phyloP scores from a whole-genome alignment of 108 stramenopile genomes.

The Licmophora abbreviata region DNA sequence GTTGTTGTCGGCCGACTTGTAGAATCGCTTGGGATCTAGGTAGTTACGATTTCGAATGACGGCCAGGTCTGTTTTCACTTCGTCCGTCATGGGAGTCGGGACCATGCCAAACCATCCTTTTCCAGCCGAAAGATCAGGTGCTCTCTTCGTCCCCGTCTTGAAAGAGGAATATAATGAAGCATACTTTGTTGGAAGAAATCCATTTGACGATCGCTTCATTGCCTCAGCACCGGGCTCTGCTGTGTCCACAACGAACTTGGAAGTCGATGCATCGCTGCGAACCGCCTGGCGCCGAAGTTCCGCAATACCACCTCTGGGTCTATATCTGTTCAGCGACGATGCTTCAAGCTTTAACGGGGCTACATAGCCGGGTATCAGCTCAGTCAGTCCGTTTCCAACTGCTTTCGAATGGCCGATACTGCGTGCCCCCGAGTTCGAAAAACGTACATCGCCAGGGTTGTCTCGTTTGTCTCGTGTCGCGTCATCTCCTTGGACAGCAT shows the following conservation, averaged over 20 bases:
- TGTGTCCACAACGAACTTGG: conserved; percentile 14
- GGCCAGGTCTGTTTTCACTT: conserved; percentile 55
- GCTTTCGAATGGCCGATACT: too few species aligned
- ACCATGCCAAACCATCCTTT: conserved; percentile 72
- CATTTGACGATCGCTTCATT: conserved; percentile 14
- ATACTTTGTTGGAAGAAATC: conserved; percentile 7
- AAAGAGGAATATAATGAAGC: conserved; percentile 23
- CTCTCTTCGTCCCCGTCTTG: conserved; percentile 31
- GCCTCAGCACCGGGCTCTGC: conserved; percentile 13
- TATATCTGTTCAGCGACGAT: conserved; percentile 25
- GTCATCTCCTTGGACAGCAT: too few species aligned
- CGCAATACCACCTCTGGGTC: conserved; percentile 19
- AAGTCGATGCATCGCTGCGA: conserved; percentile 25
- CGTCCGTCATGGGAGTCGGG: conserved; percentile 45
- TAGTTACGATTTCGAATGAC: conserved; percentile 86
- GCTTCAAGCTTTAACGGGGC: conserved; percentile 59
- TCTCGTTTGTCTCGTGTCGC: too few species aligned
- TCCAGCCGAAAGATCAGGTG: conserved; percentile 45
- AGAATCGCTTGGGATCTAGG: conserved; percentile 93
- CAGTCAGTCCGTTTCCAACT: conserved; percentile 54
- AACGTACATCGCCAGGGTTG: too few species aligned
- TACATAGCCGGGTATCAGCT: conserved; percentile 72
- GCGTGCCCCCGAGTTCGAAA: too few species aligned
- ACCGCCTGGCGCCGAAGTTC: conserved; percentile 34
- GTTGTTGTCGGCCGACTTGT: conserved; percentile 79